phyloP scores from a whole-genome alignment of 2,329 filamentous ascomycete species.

The Nannizziopsis barbatae region DNA sequence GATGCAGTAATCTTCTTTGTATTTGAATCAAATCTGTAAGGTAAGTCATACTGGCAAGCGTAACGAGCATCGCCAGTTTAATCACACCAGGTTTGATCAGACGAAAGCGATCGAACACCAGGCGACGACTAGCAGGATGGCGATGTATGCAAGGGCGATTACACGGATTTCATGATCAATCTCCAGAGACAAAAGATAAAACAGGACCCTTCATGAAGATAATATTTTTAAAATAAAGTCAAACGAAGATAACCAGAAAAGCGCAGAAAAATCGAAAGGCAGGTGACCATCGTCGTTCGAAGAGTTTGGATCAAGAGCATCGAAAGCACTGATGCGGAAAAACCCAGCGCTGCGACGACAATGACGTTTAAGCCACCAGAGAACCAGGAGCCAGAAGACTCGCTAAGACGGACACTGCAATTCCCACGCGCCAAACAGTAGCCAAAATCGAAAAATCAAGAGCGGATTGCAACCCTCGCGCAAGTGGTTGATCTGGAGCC shows the following conservation, averaged over 20 bases:
- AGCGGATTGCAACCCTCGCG: not conserved
- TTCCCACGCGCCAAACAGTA: not conserved
- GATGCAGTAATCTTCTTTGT: too few relatives aligned
- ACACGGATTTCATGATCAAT: too few relatives aligned
- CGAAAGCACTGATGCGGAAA: too few relatives aligned
- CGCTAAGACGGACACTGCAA: not conserved
- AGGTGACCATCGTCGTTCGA: not conserved
- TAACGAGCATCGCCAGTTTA: too few relatives aligned
- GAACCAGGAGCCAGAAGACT: not conserved
- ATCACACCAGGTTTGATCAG: not conserved
- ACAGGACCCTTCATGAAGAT: not conserved
- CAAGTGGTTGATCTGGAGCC: slow-evolving; percentile 31
- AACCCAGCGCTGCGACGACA: too few relatives aligned
- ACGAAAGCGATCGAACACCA: not conserved
- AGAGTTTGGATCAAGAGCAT: too few relatives aligned
- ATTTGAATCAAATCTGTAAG: too few relatives aligned
- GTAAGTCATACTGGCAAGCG: too few relatives aligned
- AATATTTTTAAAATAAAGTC: not conserved
- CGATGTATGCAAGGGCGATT: too few relatives aligned
- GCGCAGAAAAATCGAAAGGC: slow-evolving; percentile 12
- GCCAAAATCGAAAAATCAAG: not conserved
- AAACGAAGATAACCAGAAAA: slow-evolving; percentile 9
- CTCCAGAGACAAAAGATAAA: not conserved
- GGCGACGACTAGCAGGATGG: too few relatives aligned
- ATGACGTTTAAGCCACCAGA: too few relatives aligned